Evolutionary conservation across 306 rosid species (phyloP).

Genomic region (Leucaena leucocephala): DNA sequence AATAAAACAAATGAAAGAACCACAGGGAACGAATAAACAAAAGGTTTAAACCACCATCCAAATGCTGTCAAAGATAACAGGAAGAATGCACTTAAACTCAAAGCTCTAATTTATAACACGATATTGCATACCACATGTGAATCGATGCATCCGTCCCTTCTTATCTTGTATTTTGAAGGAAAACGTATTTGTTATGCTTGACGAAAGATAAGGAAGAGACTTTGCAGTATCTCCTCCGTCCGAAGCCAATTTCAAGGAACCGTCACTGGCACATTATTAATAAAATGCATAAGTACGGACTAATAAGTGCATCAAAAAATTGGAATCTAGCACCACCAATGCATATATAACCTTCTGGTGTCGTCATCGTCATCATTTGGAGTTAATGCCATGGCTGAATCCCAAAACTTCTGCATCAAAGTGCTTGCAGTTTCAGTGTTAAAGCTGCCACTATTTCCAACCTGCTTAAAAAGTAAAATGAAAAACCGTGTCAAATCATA

Average conservation of each 20-base stretch:
- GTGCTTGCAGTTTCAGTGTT: conserved; percentile 71
- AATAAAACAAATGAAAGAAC: conserved; percentile 1
- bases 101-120: conserved; percentile 15
- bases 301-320: conserved; percentile 7
- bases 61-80: conserved; percentile 27
- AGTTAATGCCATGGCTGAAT: conserved; percentile 86
- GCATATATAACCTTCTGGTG: conserved; percentile 58
- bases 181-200: conserved; percentile 61
- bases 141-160: conserved; percentile 91
- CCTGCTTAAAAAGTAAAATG: conserved; percentile 55
- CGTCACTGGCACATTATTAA: conserved; percentile 62
- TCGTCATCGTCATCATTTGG: conserved; percentile 85
- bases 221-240: conserved; percentile 84
- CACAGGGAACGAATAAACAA: conserved; percentile 16
- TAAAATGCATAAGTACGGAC: conserved; percentile 30
- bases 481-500: background rate
- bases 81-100: background rate
- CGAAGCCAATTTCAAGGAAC: conserved; percentile 79
- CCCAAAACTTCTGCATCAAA: conserved; percentile 98
- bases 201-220: conserved; percentile 50
- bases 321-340: conserved; percentile 23
- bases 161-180: conserved; percentile 87
- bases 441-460: conserved; percentile 64
- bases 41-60: conserved; percentile 20
- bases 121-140: conserved; percentile 75